These are phyloP conservation scores for Neurospora sp. DNA, from an alignment of 2,329 filamentous ascomycete genomes.

Conservation along the genomic window DNA sequence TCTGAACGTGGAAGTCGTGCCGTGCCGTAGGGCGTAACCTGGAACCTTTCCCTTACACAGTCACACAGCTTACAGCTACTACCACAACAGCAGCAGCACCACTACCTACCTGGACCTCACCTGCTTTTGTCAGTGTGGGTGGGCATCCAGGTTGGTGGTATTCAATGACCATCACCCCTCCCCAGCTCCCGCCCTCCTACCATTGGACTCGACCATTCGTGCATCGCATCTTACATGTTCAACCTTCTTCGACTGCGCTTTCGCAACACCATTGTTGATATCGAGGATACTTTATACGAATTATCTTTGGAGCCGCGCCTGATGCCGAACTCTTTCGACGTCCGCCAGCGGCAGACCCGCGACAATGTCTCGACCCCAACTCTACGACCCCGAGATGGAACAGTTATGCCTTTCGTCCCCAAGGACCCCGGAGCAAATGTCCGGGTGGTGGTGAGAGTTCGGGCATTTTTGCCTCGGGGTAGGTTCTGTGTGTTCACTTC, in stretches of 20 bases:
- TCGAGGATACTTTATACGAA: constrained; percentile 30
- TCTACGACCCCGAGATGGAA: constrained; percentile 61
- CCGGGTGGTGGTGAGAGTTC: constrained; percentile 70
- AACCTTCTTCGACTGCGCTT: constrained; percentile 24
- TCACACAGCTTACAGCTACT: background rate
- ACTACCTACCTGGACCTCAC: background rate
- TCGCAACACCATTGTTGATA: constrained; percentile 29
- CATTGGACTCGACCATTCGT: background rate
- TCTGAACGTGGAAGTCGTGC: background rate
- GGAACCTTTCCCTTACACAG: background rate
- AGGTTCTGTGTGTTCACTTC: constrained; percentile 8
- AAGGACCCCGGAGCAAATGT: constrained; percentile 66
- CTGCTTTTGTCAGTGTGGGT: background rate
- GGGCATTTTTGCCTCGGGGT: constrained; percentile 74
- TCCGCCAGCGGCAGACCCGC: constrained; percentile 29
- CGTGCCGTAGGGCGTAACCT: background rate
- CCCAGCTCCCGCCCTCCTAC: background rate
- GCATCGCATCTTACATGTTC: constrained; percentile 12
- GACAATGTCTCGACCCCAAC: constrained; percentile 74
- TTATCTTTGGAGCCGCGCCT: constrained; percentile 32
- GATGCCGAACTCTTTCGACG: constrained; percentile 16
- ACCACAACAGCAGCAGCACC: background rate
- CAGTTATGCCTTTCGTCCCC: constrained; percentile 42
- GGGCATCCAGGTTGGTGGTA: background rate
- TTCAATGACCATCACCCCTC: background rate